These are phyloP conservation scores for Leccinum variicolor DNA, from an alignment of 768 basidiomycete genomes.

Conservation along the genomic window DNA sequence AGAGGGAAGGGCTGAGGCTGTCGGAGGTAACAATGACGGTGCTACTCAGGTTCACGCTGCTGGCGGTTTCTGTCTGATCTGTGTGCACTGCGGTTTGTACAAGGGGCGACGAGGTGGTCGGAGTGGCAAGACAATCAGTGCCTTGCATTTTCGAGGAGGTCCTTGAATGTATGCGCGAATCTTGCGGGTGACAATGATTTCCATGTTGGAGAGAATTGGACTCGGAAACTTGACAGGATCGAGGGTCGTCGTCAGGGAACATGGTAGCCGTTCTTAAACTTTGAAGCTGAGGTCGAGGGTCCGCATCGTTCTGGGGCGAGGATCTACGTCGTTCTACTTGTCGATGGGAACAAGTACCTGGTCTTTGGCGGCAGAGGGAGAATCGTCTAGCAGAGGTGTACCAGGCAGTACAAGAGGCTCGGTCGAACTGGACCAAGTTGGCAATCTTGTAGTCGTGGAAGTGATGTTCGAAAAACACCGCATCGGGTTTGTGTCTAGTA, in stretches of 20 bases:
- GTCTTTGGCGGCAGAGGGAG: not conserved
- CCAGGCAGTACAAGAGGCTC: not conserved
- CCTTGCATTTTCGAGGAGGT: not conserved
- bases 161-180: not conserved
- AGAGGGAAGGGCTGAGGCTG: not conserved
- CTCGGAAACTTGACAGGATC: not conserved
- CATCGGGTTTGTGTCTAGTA: not conserved
- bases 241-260: not conserved
- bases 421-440: not conserved
- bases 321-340: not conserved
- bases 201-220: not conserved
- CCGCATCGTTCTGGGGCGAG: not conserved
- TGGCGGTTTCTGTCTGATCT: not conserved
- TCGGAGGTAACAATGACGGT: not conserved
- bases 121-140: not conserved
- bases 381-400: not conserved
- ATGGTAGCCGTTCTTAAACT: not conserved
- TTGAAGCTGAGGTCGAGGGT: not conserved
- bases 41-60: not conserved
- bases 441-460: not conserved
- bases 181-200: not conserved
- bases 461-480: too few relatives aligned
- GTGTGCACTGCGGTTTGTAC: not conserved
- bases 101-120: not conserved
- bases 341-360: not conserved